phyloP scores from a whole-genome alignment of 179 eudicot genomes.

The Beta lomatogona region DNA sequence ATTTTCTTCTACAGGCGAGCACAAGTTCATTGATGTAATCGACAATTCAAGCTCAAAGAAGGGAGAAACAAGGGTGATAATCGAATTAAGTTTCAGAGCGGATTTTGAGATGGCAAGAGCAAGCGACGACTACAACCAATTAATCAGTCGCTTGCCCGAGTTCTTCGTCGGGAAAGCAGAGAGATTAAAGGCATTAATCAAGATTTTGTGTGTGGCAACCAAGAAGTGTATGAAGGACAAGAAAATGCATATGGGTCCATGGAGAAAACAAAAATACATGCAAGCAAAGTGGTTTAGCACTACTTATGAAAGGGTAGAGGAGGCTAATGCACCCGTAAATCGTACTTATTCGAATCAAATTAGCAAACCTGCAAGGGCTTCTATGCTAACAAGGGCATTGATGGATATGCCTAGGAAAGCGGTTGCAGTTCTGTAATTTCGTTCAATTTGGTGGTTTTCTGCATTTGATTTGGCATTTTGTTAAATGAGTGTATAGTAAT shows the following conservation, averaged over 20 bases:
- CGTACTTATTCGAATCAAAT: not conserved
- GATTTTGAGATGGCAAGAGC: constrained; percentile 84
- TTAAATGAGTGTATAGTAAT: constrained; percentile 22
- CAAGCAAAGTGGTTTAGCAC: constrained; percentile 81
- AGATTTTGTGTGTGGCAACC: constrained; percentile 65
- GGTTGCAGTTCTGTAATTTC: constrained; percentile 29
- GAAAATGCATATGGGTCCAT: constrained; percentile 89
- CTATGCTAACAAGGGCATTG: constrained; percentile 44
- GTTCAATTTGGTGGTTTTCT: too few species aligned
- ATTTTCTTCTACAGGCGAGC: constrained; percentile 54
- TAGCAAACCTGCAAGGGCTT: constrained; percentile 33
- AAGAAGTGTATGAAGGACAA: constrained; percentile 91
- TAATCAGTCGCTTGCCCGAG: constrained; percentile 64
- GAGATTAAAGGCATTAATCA: constrained; percentile 51
- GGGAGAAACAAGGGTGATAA: constrained; percentile 59
- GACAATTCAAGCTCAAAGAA: constrained; percentile 54
- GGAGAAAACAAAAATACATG: constrained; percentile 86
- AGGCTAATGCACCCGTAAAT: constrained; percentile 5
- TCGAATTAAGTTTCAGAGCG: constrained; percentile 72
- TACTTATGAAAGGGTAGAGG: constrained; percentile 37
- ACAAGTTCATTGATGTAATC: constrained; percentile 70
- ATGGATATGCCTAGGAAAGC: constrained; percentile 31
- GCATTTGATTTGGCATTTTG: not conserved
- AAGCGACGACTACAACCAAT: constrained; percentile 66
- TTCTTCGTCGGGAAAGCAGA: constrained; percentile 76